Conservation (phyloP, 2,329 filamentous ascomycete genomes). For the Pseudomassariella vexata region DNA sequence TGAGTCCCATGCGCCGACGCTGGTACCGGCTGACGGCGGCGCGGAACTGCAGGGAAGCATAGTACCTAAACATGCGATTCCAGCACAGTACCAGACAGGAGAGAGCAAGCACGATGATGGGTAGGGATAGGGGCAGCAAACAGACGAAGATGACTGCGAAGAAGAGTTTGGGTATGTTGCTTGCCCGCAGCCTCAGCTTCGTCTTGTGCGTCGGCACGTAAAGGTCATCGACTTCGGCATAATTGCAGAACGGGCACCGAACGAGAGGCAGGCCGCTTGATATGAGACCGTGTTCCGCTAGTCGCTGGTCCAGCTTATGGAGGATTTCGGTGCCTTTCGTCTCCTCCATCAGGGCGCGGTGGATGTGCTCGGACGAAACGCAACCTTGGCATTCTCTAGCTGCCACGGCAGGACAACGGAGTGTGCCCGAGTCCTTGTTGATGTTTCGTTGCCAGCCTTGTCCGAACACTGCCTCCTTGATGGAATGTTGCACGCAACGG, state of each 20-base stretch:
- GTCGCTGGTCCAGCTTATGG: slow-evolving; percentile 69
- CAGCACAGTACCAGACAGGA: slow-evolving; percentile 36
- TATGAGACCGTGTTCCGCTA: slow-evolving; percentile 70
- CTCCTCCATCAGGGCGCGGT: slow-evolving; percentile 64
- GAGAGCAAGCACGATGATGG: slow-evolving; percentile 42
- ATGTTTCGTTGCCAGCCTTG: slow-evolving; percentile 86
- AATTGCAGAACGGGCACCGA: slow-evolving; percentile 84
- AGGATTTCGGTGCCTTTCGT: slow-evolving; percentile 67
- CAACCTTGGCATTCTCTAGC: slow-evolving; percentile 66
- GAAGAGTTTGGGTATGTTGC: slow-evolving; percentile 39
- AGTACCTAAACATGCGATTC: slow-evolving; percentile 34
- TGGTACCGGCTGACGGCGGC: slow-evolving; percentile 61
- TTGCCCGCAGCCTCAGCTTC: slow-evolving; percentile 50
- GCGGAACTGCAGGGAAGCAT: slow-evolving; percentile 41
- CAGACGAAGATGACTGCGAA: slow-evolving; percentile 21
- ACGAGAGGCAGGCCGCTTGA: slow-evolving; percentile 70
- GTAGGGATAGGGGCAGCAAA: slow-evolving; percentile 19
- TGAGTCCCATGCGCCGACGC: slow-evolving; percentile 64
- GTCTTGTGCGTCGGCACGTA: slow-evolving; percentile 54
- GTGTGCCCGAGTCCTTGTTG: slow-evolving; percentile 63
- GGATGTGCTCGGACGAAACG: slow-evolving; percentile 64
- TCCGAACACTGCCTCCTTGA: slow-evolving; percentile 85
- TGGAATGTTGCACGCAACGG: slow-evolving; percentile 73
- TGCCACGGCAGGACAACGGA: slow-evolving; percentile 77
- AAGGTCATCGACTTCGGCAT: slow-evolving; percentile 80